Base-by-base conservation (phyloP, 106 monocot species). In the Dendrobium nobile region DNA sequence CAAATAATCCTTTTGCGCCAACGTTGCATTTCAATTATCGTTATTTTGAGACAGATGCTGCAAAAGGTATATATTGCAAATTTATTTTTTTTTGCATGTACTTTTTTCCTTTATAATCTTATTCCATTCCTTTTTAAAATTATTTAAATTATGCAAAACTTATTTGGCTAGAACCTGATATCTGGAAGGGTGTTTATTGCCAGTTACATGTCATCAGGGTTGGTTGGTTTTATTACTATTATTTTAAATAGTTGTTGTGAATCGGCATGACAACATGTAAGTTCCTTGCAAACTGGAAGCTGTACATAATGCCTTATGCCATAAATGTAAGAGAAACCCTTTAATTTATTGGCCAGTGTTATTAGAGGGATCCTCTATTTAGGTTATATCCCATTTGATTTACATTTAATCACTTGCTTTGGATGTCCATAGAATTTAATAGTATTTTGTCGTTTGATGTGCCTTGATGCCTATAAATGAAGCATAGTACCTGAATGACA, bases 1-100 rank as follows among this genome's bases (percentile, higher is more conserved):
- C 97, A 51, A 98, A 98, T 86, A 98, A 98, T 85, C 97, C 94
- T 20, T 98, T 94, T 81, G 91, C 97, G 7, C 97, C 97, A 0
- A 98, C 97, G 47, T 80, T 98, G 47, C 97, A 97, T 85, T 98
- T 98, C 81, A 98, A 98, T 78, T 97, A 92, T 77, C 86, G 92
- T 41, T 91, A 93, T 72, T 92, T 89, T 81, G 95, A 99, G 85
- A 99, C 99, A 27, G 95, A 99, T 86, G 93, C 95, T 55, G 91
- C 95, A 47, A 86, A 91, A 93, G 99, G 99, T 99, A 86, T 40
- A 16, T 18, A 41, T 83, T 59, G n/a, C 17, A 41, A 45, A 19
- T 28, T 43, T 68, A 28, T 79, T 78, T 75, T 31, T 78, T 75
- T 31, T 48, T 75, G 19, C n/a, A 41, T 18, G 4, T 73, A 73